These are phyloP conservation scores for Phytopythium montanum DNA, from an alignment of 352 stramenopile genomes.

Conservation along the genomic window DNA sequence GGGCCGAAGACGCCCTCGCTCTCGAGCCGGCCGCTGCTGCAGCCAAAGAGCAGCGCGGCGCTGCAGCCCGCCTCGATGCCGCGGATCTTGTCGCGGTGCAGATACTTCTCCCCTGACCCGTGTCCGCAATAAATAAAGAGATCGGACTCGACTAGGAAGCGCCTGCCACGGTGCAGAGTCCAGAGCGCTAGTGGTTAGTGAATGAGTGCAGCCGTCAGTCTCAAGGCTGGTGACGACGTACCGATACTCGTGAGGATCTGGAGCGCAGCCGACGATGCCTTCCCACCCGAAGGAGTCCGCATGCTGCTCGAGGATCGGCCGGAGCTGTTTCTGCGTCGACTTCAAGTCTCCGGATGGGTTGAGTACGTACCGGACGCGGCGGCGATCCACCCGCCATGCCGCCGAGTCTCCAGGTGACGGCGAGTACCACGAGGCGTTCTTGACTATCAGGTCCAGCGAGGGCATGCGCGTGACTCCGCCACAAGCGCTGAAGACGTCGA, in stretches of 20 bases:
- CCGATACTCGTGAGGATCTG: conserved; percentile 49
- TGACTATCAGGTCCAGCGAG: conserved; percentile 55
- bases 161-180: conserved; percentile 15
- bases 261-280: conserved; percentile 41
- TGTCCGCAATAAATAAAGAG: conserved; percentile 98
- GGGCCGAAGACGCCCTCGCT: conserved; percentile 90
- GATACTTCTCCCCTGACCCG: conserved; percentile 92
- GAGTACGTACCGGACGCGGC: conserved; percentile 53
- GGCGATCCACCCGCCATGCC: conserved; percentile 16
- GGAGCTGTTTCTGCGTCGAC: conserved; percentile 54
- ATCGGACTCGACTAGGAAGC: conserved; percentile 58
- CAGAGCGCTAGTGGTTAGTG: conserved; percentile 5
- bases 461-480: conserved; percentile 67
- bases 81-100: conserved; percentile 80
- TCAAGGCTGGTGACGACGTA: conserved; percentile 12
- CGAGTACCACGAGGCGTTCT: conserved; percentile 17
- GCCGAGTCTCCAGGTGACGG: not conserved
- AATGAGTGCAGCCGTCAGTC: not conserved
- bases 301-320: conserved; percentile 42
- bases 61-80: conserved; percentile 48
- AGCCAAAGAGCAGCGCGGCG: conserved; percentile 95
- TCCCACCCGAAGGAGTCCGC: conserved; percentile 38
- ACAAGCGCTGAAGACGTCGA: conserved; percentile 44
- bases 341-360: conserved; percentile 76
- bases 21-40: conserved; percentile 93